Percentiles rank a stretch among this genome's conserved stretches.
Evolutionary conservation across 2,329 filamentous ascomycete genomes (phyloP).

Genomic region (Fusarium ambrosium): DNA sequence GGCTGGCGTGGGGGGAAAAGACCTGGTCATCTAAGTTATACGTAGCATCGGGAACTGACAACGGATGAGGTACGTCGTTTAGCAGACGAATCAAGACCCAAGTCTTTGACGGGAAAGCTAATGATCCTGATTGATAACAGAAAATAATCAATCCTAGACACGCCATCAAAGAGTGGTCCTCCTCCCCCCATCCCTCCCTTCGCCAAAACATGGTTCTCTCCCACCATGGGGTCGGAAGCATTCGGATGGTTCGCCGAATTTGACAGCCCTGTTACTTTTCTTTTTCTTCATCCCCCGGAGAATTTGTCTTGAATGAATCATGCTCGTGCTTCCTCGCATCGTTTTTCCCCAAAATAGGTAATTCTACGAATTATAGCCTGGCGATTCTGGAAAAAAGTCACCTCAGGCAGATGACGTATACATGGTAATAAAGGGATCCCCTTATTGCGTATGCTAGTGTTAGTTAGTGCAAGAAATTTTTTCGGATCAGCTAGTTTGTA

Average conservation of each 20-base stretch:
- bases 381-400: neutral
- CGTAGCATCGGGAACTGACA: neutral
- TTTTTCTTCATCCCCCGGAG: neutral
- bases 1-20: neutral
- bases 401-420: neutral
- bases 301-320: neutral
- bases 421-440: neutral
- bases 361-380: neutral
- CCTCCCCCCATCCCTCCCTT: neutral
- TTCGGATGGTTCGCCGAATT: slow-evolving; percentile 2
- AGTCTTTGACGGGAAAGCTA: neutral
- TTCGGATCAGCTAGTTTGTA: neutral
- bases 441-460: neutral
- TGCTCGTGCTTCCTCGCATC: neutral
- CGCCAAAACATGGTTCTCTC: neutral
- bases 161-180: neutral
- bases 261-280: neutral
- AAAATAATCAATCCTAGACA: neutral
- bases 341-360: neutral
- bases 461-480: neutral
- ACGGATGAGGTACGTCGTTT: neutral
- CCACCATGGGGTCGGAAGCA: neutral
- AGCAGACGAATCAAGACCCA: neutral
- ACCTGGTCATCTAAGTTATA: neutral
- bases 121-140: slow-evolving; percentile 13